Evolutionary conservation across 1,284 basidiomycete genomes (phyloP).

Genomic region (Sporisorium reilianum): DNA sequence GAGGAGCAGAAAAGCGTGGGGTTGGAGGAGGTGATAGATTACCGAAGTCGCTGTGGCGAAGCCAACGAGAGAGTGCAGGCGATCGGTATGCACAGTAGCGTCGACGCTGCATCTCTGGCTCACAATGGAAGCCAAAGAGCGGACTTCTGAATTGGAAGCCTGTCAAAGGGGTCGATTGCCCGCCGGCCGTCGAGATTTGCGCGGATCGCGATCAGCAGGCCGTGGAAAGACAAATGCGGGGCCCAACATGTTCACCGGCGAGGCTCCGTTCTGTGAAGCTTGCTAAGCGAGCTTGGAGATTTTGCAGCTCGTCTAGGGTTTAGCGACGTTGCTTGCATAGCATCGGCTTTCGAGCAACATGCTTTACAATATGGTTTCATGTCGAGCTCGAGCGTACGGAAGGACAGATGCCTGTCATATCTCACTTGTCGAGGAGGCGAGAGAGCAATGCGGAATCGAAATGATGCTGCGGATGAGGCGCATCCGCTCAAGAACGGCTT

Average conservation of each 20-base stretch:
- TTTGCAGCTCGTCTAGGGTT: slow-evolving; percentile 6
- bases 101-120: not conserved
- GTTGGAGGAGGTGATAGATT: not conserved
- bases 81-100: not conserved
- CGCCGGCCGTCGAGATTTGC: slow-evolving; percentile 1
- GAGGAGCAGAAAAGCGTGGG: slow-evolving; percentile 3
- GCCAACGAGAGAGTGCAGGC: not conserved
- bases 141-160: not conserved
- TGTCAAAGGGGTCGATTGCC: slow-evolving; percentile 1
- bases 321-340: slow-evolving; percentile 4
- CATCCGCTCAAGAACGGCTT: not conserved
- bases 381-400: not conserved
- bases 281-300: slow-evolving; percentile 3
- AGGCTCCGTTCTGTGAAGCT: not conserved
- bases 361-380: no score
- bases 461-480: no score
- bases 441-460: no score
- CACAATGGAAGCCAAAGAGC: not conserved
- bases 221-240: slow-evolving; percentile 3
- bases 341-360: slow-evolving; percentile 1
- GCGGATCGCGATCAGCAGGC: slow-evolving; percentile 4
- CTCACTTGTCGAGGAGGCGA: not conserved
- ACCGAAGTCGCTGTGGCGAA: slow-evolving; percentile 4
- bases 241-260: slow-evolving; percentile 11
- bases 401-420: not conserved